These are phyloP conservation scores for Magnolia changhungtana DNA, from an alignment of 164 flowering plant genomes.

Conservation along the genomic window DNA sequence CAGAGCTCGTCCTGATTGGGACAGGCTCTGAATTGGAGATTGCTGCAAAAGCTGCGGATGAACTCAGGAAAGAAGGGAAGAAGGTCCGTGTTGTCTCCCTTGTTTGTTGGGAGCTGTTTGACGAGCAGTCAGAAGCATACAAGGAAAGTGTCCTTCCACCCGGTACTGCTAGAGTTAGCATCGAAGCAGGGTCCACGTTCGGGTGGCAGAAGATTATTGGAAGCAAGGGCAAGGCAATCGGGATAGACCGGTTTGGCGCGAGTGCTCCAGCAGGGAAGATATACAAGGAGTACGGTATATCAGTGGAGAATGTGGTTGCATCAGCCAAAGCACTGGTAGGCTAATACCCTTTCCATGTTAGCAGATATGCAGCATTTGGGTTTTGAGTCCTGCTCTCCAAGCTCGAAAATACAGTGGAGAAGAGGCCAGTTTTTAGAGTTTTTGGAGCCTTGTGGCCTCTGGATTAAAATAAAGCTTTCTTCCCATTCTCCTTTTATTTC, in stretches of 20 bases:
- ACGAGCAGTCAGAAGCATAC: conserved; percentile 77
- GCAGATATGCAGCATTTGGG: conserved; percentile 2
- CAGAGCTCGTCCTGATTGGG: conserved; percentile 81
- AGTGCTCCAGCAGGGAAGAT: conserved; percentile 92
- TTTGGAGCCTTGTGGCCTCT: background rate
- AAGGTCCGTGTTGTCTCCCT: conserved; percentile 82
- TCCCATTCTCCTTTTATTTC: background rate
- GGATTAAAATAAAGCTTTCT: conserved; percentile 3
- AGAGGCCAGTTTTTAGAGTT: conserved; percentile 5
- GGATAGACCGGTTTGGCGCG: conserved; percentile 85
- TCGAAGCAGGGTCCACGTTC: conserved; percentile 90
- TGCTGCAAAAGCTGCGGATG: conserved; percentile 73
- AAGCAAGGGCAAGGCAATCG: conserved; percentile 71
- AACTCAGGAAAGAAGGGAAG: conserved; percentile 82
- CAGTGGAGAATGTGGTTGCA: conserved; percentile 79
- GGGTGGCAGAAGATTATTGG: conserved; percentile 87
- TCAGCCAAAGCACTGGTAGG: conserved; percentile 72
- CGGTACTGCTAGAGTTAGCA: conserved; percentile 72
- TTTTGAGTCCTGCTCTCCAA: conserved; percentile 5
- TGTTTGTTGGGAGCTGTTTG: conserved; percentile 86
- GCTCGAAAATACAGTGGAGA: background rate
- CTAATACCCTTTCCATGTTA: conserved; percentile 30
- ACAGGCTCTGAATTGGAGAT: conserved; percentile 93
- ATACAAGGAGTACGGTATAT: conserved; percentile 90
- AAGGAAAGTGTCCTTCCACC: conserved; percentile 91